phyloP scores from a whole-genome alignment of 2,329 filamentous ascomycete genomes.

The Neophaeococcomyces mojaviensis region DNA sequence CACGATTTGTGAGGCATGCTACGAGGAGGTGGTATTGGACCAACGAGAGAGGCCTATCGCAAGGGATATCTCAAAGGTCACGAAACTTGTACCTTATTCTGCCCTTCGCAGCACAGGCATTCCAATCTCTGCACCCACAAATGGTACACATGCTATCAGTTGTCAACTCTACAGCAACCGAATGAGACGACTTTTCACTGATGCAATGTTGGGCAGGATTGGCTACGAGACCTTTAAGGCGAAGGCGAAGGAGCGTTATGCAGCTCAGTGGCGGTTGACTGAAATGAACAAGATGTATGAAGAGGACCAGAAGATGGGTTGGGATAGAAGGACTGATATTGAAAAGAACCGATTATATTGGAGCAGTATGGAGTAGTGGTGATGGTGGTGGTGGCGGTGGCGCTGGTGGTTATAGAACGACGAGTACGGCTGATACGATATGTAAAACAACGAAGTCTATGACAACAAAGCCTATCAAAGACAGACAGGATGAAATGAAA shows the following conservation, averaged over 20 bases:
- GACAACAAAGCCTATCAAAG: too few relatives aligned
- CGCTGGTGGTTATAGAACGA: too few relatives aligned
- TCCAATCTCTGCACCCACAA: not conserved
- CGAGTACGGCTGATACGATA: too few relatives aligned
- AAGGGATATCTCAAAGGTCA: slow-evolving; percentile 56
- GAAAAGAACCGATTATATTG: slow-evolving; percentile 45
- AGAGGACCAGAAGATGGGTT: slow-evolving; percentile 53
- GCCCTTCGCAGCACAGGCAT: not conserved
- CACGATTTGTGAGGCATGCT: slow-evolving; percentile 82
- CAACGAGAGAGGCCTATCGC: slow-evolving; percentile 52
- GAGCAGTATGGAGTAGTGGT: slow-evolving; percentile 43
- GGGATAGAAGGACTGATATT: slow-evolving; percentile 42
- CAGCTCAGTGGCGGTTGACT: slow-evolving; percentile 53
- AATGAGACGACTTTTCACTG: slow-evolving; percentile 67
- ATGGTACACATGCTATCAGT: slow-evolving; percentile 32
- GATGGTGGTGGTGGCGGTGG: not conserved
- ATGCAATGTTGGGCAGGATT: slow-evolving; percentile 55
- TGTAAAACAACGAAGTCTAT: too few relatives aligned
- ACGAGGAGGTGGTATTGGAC: slow-evolving; percentile 69
- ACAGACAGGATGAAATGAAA: too few relatives aligned
- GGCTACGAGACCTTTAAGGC: slow-evolving; percentile 61
- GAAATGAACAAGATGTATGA: slow-evolving; percentile 48
- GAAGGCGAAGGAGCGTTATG: slow-evolving; percentile 49
- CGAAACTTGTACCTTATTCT: slow-evolving; percentile 46
- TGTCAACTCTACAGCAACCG: slow-evolving; percentile 76